Base-by-base conservation (phyloP, 176 grass and related monocot genomes). In the Bothriochloa decipiens region DNA sequence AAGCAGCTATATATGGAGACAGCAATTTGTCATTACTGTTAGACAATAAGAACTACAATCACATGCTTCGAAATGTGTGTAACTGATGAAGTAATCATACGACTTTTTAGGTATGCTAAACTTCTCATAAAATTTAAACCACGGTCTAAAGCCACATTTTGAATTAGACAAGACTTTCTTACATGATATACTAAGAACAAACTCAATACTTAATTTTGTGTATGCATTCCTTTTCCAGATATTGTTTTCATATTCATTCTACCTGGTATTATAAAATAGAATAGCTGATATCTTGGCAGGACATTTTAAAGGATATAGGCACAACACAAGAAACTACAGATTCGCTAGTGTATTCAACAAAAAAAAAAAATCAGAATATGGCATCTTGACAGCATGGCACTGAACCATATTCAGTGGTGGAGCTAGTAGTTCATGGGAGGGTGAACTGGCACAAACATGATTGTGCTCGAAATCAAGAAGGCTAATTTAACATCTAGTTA, bases 81-180 rank as follows among this genome's bases (percentile, higher is more conserved):
- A 81, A 61, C n/a, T 78, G 18, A 28, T 71, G 50, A 82, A 63
- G 73, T 63, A 81, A 68, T 58, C 8, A 50, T 66, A 47, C 14
- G 17, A 37, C 43, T 45, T 62, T 20, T 46, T 86, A 63, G 35
- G 46, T 58, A 32, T 16, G 66, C 50, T 23, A 80, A 74, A 33
- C 70, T 70, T 85, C 28, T 37, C 42, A 49, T 47, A 84, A 53
- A 68, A 81, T 80, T 22, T 75, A 13, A 82, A 76, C 40, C 22
- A 8, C 27, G n/a, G 40, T 71, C 65, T 78, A 65, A 70, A 66
- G 6, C 28, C 36, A 63, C 52, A 22, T 28, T 72, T 83, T 43
- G 9, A 82, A 82, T 28, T 70, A 49, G 28, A 71, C 22, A 88
- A n/a, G 2, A n/a, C 39, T 71, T 35, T 23, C n/a, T 11, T 42